Conservation (phyloP, 306 rosid species). For the Vigna trinervia region DNA sequence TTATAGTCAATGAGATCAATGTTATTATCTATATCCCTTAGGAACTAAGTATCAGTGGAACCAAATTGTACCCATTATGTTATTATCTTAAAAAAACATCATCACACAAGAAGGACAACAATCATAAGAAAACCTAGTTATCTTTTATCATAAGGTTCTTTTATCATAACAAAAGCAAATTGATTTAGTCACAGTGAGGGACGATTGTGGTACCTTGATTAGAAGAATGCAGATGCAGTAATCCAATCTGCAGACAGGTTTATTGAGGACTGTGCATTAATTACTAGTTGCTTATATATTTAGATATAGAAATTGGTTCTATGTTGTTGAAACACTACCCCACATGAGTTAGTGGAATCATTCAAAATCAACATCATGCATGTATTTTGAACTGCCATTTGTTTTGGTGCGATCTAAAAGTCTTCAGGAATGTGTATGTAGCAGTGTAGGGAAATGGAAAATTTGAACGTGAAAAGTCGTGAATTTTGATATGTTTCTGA, state of each 20-base stretch:
- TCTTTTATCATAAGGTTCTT: background rate
- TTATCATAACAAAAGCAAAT: background rate
- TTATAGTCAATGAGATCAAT: background rate
- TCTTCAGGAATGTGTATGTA: too few species aligned
- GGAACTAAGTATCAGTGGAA: constrained; percentile 28
- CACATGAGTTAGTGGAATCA: constrained; percentile 19
- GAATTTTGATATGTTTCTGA: background rate
- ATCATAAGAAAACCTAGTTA: constrained; percentile 11
- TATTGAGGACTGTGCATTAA: background rate
- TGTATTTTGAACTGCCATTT: constrained; percentile 20
- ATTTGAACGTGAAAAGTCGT: constrained; percentile 32
- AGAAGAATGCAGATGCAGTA: background rate
- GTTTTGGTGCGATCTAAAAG: background rate
- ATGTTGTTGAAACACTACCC: constrained; percentile 15
- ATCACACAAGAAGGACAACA: constrained; percentile 20
- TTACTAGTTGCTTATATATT: background rate
- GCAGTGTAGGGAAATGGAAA: background rate
- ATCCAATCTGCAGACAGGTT: background rate
- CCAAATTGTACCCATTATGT: constrained; percentile 6
- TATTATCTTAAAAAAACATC: background rate
- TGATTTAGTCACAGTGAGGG: background rate
- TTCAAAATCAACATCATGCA: constrained; percentile 16
- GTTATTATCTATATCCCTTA: constrained; percentile 3
- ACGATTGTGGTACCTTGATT: background rate
- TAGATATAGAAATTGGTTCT: background rate